A percentile compares a stretch with the other conserved stretches of the same genome.
Evolutionary conservation across 345 rosid species (phyloP).

Genomic region (Garcia nutans): DNA sequence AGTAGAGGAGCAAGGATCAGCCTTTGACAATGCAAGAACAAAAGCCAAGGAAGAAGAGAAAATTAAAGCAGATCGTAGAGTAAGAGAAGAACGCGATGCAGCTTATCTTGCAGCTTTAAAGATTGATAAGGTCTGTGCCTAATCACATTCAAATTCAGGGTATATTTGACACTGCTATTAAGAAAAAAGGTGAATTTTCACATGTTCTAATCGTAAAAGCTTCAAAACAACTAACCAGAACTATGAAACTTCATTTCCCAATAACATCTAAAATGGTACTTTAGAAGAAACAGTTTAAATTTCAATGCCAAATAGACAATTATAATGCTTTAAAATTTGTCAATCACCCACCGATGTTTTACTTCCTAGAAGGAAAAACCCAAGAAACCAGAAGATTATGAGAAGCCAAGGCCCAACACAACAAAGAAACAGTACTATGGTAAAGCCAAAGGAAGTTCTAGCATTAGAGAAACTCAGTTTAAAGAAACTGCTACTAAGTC

Average conservation of each 20-base stretch:
- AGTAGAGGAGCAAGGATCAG: slow-evolving; percentile 56
- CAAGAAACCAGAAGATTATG: slow-evolving; percentile 22
- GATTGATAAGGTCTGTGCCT: slow-evolving; percentile 43
- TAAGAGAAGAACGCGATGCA: slow-evolving; percentile 60
- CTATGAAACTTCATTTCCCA: too few species aligned
- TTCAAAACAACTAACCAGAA: too few species aligned
- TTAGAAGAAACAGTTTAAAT: too few species aligned
- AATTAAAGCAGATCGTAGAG: slow-evolving; percentile 43
- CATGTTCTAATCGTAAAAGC: too few species aligned
- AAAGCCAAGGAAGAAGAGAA: slow-evolving; percentile 40
- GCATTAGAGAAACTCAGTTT: slow-evolving; percentile 17
- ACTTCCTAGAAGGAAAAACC: slow-evolving; percentile 41
- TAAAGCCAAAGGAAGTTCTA: slow-evolving; percentile 26
- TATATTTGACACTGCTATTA: too few species aligned
- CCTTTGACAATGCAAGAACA: slow-evolving; percentile 38
- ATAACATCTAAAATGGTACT: too few species aligned
- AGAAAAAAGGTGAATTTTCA: too few species aligned
- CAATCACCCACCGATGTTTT: background rate
- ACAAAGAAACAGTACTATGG: slow-evolving; percentile 22
- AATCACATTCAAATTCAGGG: background rate
- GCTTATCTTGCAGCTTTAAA: slow-evolving; percentile 51
- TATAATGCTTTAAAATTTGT: background rate
- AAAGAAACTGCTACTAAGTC: slow-evolving; percentile 22
- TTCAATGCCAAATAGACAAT: too few species aligned
- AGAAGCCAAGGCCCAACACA: slow-evolving; percentile 16